Evolutionary conservation across 2,329 filamentous ascomycete species (phyloP).

Genomic region (Orbilia brochopaga): DNA sequence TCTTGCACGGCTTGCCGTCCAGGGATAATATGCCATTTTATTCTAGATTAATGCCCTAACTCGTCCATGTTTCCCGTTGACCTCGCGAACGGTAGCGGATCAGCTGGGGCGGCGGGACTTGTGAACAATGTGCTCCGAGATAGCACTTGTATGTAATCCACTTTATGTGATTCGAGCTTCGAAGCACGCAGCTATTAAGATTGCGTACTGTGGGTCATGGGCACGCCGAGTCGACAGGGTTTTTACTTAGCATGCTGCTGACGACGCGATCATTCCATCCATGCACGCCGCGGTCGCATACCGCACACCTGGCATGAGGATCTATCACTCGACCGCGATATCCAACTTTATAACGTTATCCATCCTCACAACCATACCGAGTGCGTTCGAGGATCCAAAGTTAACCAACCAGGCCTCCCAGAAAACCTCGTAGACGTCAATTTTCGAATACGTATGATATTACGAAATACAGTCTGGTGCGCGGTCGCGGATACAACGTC

Average conservation of each 20-base stretch:
- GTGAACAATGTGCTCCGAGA: constrained; percentile 12
- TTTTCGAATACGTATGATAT: no score
- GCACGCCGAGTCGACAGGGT: no score
- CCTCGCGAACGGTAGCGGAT: background rate
- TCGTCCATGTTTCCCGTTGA: constrained; percentile 24
- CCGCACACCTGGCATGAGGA: constrained; percentile 9
- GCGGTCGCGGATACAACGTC: no score
- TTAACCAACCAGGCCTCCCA: no score
- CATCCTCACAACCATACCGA: no score
- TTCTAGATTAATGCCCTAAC: background rate
- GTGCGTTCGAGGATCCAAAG: no score
- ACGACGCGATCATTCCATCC: constrained; percentile 19
- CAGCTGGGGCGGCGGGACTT: background rate
- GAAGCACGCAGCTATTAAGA: background rate
- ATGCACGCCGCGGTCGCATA: background rate
- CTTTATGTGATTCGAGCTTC: background rate
- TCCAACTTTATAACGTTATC: background rate
- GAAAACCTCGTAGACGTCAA: no score
- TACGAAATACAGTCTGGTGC: no score
- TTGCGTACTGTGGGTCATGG: no score
- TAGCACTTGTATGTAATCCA: background rate
- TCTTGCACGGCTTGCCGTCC: background rate
- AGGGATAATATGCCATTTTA: constrained; percentile 7
- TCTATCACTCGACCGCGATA: constrained; percentile 9
- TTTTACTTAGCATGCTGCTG: constrained; percentile 4